Evolutionary conservation across 108 stramenopile species (phyloP), one percentile per base, ranked within the genome.

Genomic region (Nitzschia sp.): DNA sequence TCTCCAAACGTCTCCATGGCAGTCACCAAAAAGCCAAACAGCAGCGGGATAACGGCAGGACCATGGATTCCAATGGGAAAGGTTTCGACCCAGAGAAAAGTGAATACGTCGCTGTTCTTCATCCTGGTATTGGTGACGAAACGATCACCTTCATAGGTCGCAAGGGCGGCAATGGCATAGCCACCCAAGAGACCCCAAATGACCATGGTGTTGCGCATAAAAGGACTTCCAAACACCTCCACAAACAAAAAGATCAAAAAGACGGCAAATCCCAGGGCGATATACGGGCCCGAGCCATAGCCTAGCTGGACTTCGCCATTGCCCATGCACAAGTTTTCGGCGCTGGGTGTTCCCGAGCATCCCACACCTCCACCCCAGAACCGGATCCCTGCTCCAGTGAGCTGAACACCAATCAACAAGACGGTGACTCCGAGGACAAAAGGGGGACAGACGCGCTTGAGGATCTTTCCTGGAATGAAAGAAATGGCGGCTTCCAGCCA

Each of bases 1-100:
- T 84, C 83, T 2, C 80, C 83, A 35, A 82, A 58, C 24, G 83
- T 84, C 59, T 84, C 83, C 45, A 80, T 71, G 18, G 83, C 70
- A 11, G 77, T 69, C 23, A 84, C 77, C 32, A 84, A 28, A 56
- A 64, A 84, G 11, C 73, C 83, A 15, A 84, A 45, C 24, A 84
- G 38, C 54, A 66, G 58, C 6, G 83, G 83, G 30, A 84, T 51
- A 35, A 84, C 38, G 18, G 78, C 78, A n/a, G 79, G 76, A 26
- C 55, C 49, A 62, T 80, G 59, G 34, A 84, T 51, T 3, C 77
- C 48, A 51, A 84, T 49, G 11, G 83, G 83, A 53, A 81, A 84
- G 15, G 73, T 78, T 54, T 70, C 71, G 3, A 63, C 78, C 82
- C 83, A 84, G 27, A 84, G 49, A 72, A 84, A 84, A 8, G 74